Conservation (phyloP, 176 grass and related monocot genomes). For the Musa acuminata region DNA sequence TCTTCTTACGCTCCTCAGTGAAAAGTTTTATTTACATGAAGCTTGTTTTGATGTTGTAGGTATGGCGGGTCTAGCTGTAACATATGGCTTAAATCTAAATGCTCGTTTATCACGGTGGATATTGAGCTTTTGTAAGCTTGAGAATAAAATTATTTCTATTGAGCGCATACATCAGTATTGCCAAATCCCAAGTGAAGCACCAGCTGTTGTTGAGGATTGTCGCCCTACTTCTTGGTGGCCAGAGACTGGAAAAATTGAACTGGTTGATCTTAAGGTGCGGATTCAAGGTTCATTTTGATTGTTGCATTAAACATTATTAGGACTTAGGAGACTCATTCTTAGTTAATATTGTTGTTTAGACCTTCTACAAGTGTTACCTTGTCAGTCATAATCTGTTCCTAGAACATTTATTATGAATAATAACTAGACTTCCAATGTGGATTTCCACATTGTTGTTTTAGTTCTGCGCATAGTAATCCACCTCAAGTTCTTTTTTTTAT, state of each 20-base stretch:
- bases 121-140: constrained; percentile 96
- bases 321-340: no score
- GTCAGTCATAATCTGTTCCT: no score
- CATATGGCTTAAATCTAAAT: constrained; percentile 94
- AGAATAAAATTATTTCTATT: constrained; percentile 96
- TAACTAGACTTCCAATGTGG: no score
- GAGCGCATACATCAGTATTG: constrained; percentile 98
- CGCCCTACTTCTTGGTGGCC: constrained; percentile 57
- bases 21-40: background rate
- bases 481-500: no score
- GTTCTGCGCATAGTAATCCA: no score
- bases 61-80: constrained; percentile 93
- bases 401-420: no score
- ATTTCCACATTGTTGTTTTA: no score
- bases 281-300: constrained; percentile 3
- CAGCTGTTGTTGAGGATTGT: constrained; percentile 50
- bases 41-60: constrained; percentile 40
- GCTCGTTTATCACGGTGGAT: constrained; percentile 93
- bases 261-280: constrained; percentile 82
- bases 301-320: background rate
- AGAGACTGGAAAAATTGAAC: constrained; percentile 64
- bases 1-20: background rate
- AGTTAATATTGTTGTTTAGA: no score
- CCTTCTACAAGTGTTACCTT: no score
- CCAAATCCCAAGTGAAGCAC: constrained; percentile 74